Evolutionary conservation across 805 yeast genomes (phyloP), one percentile per base, ranked within the genome.

Genomic region (Teunomyces gatunensis): DNA sequence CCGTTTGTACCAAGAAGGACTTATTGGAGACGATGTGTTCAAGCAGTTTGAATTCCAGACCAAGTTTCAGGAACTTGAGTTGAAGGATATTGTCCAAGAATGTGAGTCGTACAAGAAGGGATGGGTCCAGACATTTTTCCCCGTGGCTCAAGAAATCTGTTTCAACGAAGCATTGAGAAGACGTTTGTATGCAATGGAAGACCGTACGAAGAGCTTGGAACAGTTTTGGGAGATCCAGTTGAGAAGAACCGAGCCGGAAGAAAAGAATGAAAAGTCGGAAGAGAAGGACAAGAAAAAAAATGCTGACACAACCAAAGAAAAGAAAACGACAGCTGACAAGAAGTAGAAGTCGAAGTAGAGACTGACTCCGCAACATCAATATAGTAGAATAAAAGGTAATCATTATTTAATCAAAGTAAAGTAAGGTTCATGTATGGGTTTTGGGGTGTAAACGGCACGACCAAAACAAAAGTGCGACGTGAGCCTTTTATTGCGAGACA

Each of bases 131-230:
- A 69, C 77, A 39, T 80, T 89, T 58, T 85, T 89, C 59, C 87
- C 87, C 7, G 78, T 84, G 11, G 85, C 91, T 39, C 92, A 87
- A 63, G 97, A 94, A 63, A 85, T 92, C 44, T 89, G 96, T 53
- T 87, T 90, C 67, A 94, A 92, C 63, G 92, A 87, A 68, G 97
- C 97, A 1, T 73, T 92, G 45, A 80, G 92, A 67, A 83, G 94
- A 73, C 84, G 97, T 60, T 58, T 80, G 30, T 55, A 59, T 36
- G 67, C 79, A 4, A 65, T 84, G 59, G 79, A 69, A 18, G 65
- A 60, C 13, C 67, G 78, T 47, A 48, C 64, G 10, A 61, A 63
- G 47, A 60, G 57, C 40, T 69, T 71, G 51, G 45, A 63, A 13
- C 57, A 57, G 32, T 50, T 69, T 50, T 73, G 78, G 78, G 66